These are phyloP conservation scores for Globisporangium abappressorium DNA, from an alignment of 352 stramenopile genomes.

Conservation along the genomic window DNA sequence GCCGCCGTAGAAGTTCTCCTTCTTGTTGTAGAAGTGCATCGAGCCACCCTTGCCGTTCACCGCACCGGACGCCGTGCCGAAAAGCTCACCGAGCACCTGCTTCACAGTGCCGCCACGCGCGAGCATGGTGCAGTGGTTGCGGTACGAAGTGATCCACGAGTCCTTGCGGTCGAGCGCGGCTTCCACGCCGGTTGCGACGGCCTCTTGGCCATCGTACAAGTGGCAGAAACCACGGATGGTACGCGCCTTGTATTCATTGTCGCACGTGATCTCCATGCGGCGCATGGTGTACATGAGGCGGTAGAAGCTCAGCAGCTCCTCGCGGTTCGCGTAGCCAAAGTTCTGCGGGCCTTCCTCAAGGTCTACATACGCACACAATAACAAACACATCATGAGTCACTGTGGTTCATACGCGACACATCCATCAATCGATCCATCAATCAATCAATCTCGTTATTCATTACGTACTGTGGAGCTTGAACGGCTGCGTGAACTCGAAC, in stretches of 20 bases:
- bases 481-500: slow-evolving; percentile 67
- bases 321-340: slow-evolving; percentile 86
- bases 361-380: slow-evolving; percentile 24
- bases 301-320: slow-evolving; percentile 97
- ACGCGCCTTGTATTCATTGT: slow-evolving; percentile 99
- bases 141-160: slow-evolving; percentile 99
- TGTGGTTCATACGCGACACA: background rate
- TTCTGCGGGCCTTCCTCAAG: slow-evolving; percentile 68
- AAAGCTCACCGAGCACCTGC: slow-evolving; percentile 94
- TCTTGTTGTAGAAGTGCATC: slow-evolving; percentile 99
- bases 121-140: slow-evolving; percentile 98
- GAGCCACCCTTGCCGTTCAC: slow-evolving; percentile 97
- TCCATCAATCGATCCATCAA: no score
- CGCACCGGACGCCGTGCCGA: slow-evolving; percentile 90
- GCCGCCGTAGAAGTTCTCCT: slow-evolving; percentile 98
- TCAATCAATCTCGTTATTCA: background rate
- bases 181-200: slow-evolving; percentile 97
- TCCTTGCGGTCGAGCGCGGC: slow-evolving; percentile 93
- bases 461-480: slow-evolving; percentile 76
- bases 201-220: slow-evolving; percentile 99
- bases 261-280: slow-evolving; percentile 99
- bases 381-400: background rate
- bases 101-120: slow-evolving; percentile 93
- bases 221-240: slow-evolving; percentile 99
- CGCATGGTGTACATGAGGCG: slow-evolving; percentile 99